These are phyloP conservation scores for Podila clonocystis DNA, from an alignment of 192 early-diverging fungal species.

Conservation along the genomic window DNA sequence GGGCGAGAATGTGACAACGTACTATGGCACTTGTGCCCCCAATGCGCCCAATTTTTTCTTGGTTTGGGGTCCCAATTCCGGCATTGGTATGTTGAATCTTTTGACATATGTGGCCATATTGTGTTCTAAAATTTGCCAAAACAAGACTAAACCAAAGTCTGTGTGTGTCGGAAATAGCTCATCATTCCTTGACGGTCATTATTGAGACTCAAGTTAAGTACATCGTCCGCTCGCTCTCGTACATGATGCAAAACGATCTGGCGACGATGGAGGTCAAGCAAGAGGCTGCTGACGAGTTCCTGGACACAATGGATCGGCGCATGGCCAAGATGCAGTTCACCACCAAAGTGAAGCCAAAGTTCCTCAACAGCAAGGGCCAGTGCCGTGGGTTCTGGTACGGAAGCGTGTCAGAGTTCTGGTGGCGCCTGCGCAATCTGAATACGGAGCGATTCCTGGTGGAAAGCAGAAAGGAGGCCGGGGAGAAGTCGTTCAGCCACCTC, in stretches of 20 bases:
- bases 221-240: slow-evolving; percentile 22
- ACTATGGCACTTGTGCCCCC: slow-evolving; percentile 39
- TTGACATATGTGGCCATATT: not conserved
- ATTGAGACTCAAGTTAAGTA: slow-evolving; percentile 38
- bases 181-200: slow-evolving; percentile 24
- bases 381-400: slow-evolving; percentile 46
- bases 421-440: slow-evolving; percentile 16
- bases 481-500: not conserved
- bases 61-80: slow-evolving; percentile 43
- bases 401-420: slow-evolving; percentile 42
- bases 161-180: slow-evolving; percentile 2
- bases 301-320: slow-evolving; percentile 11
- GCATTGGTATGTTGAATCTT: slow-evolving; percentile 23
- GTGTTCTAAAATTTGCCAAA: too few relatives aligned
- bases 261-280: slow-evolving; percentile 35
- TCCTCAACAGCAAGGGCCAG: slow-evolving; percentile 24
- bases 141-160: not conserved
- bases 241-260: slow-evolving; percentile 46
- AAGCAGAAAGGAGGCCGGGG: not conserved
- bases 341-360: slow-evolving; percentile 32
- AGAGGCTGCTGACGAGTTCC: slow-evolving; percentile 34
- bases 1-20: slow-evolving; percentile 38
- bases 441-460: slow-evolving; percentile 13
- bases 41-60: slow-evolving; percentile 47
- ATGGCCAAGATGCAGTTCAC: slow-evolving; percentile 24